These are phyloP conservation scores for Verticillium dahliae DNA, from an alignment of 2,329 filamentous ascomycete species.

Conservation along the genomic window DNA sequence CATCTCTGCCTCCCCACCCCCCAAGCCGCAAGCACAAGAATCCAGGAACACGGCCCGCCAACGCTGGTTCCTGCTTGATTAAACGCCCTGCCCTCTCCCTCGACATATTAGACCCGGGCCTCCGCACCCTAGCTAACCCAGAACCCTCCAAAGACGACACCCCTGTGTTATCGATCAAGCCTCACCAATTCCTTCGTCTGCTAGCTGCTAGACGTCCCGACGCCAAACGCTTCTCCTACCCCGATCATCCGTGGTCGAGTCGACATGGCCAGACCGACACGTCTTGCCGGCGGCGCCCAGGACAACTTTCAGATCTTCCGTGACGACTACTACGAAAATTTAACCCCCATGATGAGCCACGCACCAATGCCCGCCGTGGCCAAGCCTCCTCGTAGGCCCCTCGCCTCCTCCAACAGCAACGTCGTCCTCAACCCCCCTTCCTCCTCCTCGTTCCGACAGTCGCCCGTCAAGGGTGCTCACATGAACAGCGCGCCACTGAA, in stretches of 20 bases:
- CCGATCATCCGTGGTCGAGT: conserved; percentile 31
- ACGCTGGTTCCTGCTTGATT: not conserved
- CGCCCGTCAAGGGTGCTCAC: conserved; percentile 60
- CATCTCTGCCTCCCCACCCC: not conserved
- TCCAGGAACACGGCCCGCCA: conserved; percentile 3
- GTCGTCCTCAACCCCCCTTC: conserved; percentile 60
- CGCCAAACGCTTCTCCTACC: not conserved
- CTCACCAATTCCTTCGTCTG: not conserved
- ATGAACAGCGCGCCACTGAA: conserved; percentile 52
- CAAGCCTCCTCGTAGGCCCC: conserved; percentile 40
- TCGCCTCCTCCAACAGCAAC: conserved; percentile 50
- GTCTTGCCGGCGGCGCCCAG: conserved; percentile 34
- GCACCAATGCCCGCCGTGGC: conserved; percentile 47
- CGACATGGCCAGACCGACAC: conserved; percentile 47
- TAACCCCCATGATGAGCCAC: conserved; percentile 45
- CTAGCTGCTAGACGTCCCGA: not conserved
- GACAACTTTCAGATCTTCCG: conserved; percentile 47
- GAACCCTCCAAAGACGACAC: not conserved
- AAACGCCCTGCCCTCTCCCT: not conserved
- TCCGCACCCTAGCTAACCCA: not conserved
- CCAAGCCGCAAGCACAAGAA: not conserved
- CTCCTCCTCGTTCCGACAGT: conserved; percentile 47
- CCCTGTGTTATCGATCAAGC: not conserved
- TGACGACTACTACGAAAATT: conserved; percentile 41
- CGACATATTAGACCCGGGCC: not conserved